Evolutionary conservation across 2,329 filamentous ascomycete genomes (phyloP), one percentile per base, ranked within the genome.

Genomic region (Rhinocladiella mackenziei): DNA sequence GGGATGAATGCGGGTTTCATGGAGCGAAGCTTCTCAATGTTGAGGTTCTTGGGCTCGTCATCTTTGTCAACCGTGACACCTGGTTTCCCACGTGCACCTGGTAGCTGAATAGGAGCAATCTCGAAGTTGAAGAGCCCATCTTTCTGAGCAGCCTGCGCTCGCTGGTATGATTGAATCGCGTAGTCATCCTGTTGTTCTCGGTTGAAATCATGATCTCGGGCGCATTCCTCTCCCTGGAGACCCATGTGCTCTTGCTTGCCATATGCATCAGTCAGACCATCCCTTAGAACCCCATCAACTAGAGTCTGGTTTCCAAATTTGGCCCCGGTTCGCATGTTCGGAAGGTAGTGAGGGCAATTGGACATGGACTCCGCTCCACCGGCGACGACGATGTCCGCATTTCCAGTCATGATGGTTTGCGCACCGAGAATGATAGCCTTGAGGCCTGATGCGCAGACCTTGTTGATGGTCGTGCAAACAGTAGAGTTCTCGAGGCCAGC

Each of bases 361-460:
- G 89, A 95, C 92, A 98, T 98, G 75, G 89, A 95, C 75, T 98
- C 92, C 57, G 91, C 82, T 59, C 92, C 92, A 63, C 89, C 92
- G 55, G 89, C 92, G 48, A 98, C 88, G 55, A 98, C 82, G 56
- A 96, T 83, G 58, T 87, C 83, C 55, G 91, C 91, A 44, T 88
- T 95, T 58, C 92, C 91, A 41, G 89, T 94, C 67, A 97, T 89
- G 73, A 98, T 98, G 60, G 91, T 96, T 71, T 97, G 92, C 39
- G 91, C 87, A 58, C 86, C 92, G 50, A 98, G 78, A 56, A 95
- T 88, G 63, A 98, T 84, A 58, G 92, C 87, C 76, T 98, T 98
- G 65, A 96, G 74, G 32, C 84, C 83, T 7, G 89, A 96, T 54
- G 92, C 92, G 78, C 92, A 98, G 65, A 98, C 92, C 76, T 98